A percentile compares a stretch with the other conserved stretches of the same genome.
phyloP scores from a whole-genome alignment of 345 rosid species.

The Punica granatum region DNA sequence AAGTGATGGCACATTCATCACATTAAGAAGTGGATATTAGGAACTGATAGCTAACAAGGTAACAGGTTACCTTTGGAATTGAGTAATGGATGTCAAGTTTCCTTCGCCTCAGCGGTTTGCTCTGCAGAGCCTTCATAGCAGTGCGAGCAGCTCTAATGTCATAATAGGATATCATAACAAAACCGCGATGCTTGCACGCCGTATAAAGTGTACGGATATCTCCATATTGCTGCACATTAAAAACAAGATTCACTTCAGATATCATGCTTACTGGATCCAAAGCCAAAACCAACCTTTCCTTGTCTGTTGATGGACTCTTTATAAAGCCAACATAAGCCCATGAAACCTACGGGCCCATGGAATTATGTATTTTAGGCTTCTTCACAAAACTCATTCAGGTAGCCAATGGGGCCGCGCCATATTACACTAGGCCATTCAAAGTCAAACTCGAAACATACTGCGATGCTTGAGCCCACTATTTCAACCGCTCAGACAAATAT shows the following conservation, averaged over 20 bases:
- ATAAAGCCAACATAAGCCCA: too few species aligned
- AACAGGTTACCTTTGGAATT: slow-evolving; percentile 35
- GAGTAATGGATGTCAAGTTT: slow-evolving; percentile 50
- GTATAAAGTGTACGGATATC: slow-evolving; percentile 38
- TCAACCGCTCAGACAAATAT: not conserved
- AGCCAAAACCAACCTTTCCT: not conserved
- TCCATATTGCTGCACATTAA: slow-evolving; percentile 38
- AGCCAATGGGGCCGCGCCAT: not conserved
- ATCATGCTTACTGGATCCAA: not conserved
- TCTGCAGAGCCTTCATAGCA: slow-evolving; percentile 50
- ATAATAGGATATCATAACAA: slow-evolving; percentile 47
- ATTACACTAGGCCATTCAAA: not conserved
- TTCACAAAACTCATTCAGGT: not conserved
- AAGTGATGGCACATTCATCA: not conserved
- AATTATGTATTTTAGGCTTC: too few species aligned
- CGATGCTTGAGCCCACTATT: not conserved
- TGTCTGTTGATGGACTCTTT: not conserved
- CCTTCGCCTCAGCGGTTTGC: slow-evolving; percentile 25
- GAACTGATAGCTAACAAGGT: not conserved
- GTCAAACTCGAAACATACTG: not conserved
- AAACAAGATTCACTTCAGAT: not conserved
- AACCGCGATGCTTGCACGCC: slow-evolving; percentile 47
- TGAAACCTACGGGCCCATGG: too few species aligned
- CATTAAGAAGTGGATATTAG: not conserved
- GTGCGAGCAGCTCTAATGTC: slow-evolving; percentile 48